Percentiles rank a stretch among this genome's conserved stretches.
Evolutionary conservation across 2,329 filamentous ascomycete species (phyloP).

Genomic region (Sclerotinia nivalis): DNA sequence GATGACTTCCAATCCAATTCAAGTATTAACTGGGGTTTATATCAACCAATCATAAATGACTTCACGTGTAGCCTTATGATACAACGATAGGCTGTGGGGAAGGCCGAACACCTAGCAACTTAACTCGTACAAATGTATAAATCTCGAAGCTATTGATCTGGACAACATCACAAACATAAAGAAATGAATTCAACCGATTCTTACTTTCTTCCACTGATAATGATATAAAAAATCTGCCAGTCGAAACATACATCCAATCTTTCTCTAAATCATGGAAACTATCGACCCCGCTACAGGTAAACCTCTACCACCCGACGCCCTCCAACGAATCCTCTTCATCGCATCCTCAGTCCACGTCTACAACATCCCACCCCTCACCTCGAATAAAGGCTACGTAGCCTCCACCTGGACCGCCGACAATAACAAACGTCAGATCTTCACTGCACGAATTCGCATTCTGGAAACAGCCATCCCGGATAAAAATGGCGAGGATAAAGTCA

Average conservation of each 20-base stretch:
- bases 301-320: slow-evolving; percentile 70
- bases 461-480: slow-evolving; percentile 63
- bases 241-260: not conserved
- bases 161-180: not conserved
- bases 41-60: not conserved
- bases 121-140: not conserved
- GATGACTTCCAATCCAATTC: not conserved
- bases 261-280: slow-evolving; percentile 35
- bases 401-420: slow-evolving; percentile 73
- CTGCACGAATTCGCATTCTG: slow-evolving; percentile 74
- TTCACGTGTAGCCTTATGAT: slow-evolving; percentile 6
- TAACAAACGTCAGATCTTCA: slow-evolving; percentile 76
- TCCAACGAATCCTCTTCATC: slow-evolving; percentile 82
- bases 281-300: slow-evolving; percentile 71
- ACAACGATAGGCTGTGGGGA: slow-evolving; percentile 10
- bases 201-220: not conserved
- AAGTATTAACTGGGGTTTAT: not conserved
- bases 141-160: not conserved
- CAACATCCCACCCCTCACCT: slow-evolving; percentile 77
- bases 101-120: slow-evolving; percentile 6
- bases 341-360: slow-evolving; percentile 78
- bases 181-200: not conserved
- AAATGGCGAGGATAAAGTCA: slow-evolving; percentile 56
- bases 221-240: not conserved
- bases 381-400: slow-evolving; percentile 77